These are phyloP conservation scores for Ustilago curta DNA, from an alignment of 1,284 basidiomycete species.

Conservation along the genomic window DNA sequence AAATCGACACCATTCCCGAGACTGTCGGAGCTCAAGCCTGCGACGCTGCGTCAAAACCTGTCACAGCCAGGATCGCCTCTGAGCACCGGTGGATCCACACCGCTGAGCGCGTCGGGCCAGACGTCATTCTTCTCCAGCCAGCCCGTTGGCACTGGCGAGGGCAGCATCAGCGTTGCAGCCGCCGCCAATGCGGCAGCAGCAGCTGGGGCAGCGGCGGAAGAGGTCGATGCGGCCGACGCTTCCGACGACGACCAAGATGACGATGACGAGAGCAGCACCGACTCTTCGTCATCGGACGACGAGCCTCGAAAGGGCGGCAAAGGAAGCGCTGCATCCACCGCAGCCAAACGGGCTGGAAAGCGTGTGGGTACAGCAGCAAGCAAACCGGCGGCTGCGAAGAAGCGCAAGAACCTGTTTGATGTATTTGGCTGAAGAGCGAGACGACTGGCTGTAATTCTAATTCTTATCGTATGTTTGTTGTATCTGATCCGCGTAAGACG, in stretches of 20 bases:
- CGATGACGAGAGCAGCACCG: conserved; percentile 6
- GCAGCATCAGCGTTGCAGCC: not conserved
- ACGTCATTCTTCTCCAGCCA: conserved; percentile 27
- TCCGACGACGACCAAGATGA: conserved; percentile 11
- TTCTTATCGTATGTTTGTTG: not conserved
- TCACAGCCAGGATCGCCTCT: conserved; percentile 51
- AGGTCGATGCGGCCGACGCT: not conserved
- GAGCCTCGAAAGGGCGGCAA: conserved; percentile 4
- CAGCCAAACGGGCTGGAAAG: conserved; percentile 12
- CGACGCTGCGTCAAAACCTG: conserved; percentile 48
- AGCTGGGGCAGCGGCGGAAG: not conserved
- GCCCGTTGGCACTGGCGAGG: conserved; percentile 1
- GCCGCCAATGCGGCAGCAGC: not conserved
- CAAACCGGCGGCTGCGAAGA: conserved; percentile 21
- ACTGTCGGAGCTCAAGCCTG: conserved; percentile 56
- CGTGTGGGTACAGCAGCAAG: not conserved
- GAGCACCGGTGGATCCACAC: conserved; percentile 29
- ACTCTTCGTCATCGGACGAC: conserved; percentile 24
- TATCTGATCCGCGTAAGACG: not conserved
- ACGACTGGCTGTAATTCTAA: not conserved
- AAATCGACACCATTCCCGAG: conserved; percentile 48
- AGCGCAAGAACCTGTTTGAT: conserved; percentile 35
- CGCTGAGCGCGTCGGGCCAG: conserved; percentile 14
- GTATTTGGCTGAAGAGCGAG: conserved; percentile 18
- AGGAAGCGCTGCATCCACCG: conserved; percentile 8